These are phyloP conservation scores for Cyberlindnera euphorbiae DNA, from an alignment of 805 yeast genomes.

Conservation along the genomic window DNA sequence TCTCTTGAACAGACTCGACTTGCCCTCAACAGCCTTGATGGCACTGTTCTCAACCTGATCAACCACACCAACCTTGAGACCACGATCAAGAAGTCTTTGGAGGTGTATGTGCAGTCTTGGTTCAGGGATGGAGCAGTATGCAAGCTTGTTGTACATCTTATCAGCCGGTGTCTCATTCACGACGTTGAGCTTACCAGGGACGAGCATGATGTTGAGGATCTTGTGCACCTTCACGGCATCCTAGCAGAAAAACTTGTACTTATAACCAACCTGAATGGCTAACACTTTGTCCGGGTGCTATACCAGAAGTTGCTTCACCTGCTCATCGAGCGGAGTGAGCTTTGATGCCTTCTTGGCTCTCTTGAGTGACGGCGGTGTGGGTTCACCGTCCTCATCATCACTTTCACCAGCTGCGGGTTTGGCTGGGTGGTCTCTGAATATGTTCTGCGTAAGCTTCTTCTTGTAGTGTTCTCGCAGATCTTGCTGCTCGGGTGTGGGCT, in stretches of 20 bases:
- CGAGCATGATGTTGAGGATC: slow-evolving; percentile 62
- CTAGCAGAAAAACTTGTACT: slow-evolving; percentile 78
- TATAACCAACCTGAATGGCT: slow-evolving; percentile 88
- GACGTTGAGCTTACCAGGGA: slow-evolving; percentile 60
- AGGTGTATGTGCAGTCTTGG: slow-evolving; percentile 69
- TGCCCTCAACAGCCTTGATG: slow-evolving; percentile 48
- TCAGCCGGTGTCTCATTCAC: slow-evolving; percentile 50
- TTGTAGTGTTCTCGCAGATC: slow-evolving; percentile 7
- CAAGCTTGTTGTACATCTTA: slow-evolving; percentile 50
- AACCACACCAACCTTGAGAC: slow-evolving; percentile 81
- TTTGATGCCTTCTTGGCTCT: slow-evolving; percentile 19
- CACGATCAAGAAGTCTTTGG: slow-evolving; percentile 63
- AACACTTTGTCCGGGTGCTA: slow-evolving; percentile 62
- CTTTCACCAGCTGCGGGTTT: slow-evolving; percentile 2
- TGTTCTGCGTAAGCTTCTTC: slow-evolving; percentile 5
- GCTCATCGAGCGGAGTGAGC: slow-evolving; percentile 78
- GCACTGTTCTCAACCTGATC: slow-evolving; percentile 82
- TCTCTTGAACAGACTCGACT: slow-evolving; percentile 59
- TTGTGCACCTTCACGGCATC: slow-evolving; percentile 74
- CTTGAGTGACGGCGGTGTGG: slow-evolving; percentile 4
- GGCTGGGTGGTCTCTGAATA: not conserved
- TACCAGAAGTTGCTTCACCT: slow-evolving; percentile 61
- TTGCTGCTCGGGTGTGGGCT: slow-evolving; percentile 4
- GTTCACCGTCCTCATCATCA: slow-evolving; percentile 7
- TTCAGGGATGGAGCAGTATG: slow-evolving; percentile 85